phyloP scores from a whole-genome alignment of 1,139 yeast genomes.

The Candida gigantensis region DNA sequence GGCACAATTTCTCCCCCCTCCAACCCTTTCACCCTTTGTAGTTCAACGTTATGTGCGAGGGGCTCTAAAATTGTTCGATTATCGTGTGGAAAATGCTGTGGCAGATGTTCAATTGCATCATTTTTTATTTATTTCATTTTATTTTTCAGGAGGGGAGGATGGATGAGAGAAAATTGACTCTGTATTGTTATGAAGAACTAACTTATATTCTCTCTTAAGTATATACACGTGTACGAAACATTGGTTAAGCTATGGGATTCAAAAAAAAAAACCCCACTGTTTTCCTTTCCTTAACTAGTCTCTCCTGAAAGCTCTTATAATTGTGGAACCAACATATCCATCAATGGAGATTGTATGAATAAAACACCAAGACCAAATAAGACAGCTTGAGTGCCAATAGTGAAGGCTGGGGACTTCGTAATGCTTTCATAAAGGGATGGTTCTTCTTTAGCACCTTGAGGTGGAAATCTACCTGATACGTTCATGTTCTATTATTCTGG shows the following conservation, averaged over 20 bases:
- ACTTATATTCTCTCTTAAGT: constrained; percentile 1
- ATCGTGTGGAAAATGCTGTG: too few relatives aligned
- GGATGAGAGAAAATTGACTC: too few relatives aligned
- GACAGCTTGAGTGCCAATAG: constrained; percentile 61
- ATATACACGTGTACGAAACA: neutral
- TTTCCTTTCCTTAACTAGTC: too few relatives aligned
- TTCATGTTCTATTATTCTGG: constrained; percentile 9
- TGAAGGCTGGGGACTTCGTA: constrained; percentile 62
- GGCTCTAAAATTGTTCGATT: too few relatives aligned
- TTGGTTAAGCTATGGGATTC: too few relatives aligned
- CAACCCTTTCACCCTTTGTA: too few relatives aligned
- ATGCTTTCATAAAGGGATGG: constrained; percentile 49
- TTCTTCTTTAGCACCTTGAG: constrained; percentile 24
- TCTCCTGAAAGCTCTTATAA: constrained; percentile 32
- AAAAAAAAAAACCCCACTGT: neutral
- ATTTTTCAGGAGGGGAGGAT: too few relatives aligned
- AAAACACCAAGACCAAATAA: constrained; percentile 73
- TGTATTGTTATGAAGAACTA: neutral
- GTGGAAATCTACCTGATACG: constrained; percentile 30
- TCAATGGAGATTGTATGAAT: constrained; percentile 72
- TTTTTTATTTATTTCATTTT: too few relatives aligned
- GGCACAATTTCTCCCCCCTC: too few relatives aligned
- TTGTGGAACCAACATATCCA: constrained; percentile 83
- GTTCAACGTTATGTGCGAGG: too few relatives aligned
- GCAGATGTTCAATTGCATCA: too few relatives aligned